Percentiles rank a stretch among this genome's conserved stretches.
Conservation (phyloP, 768 basidiomycete species). For the Psilocybe sp. region DNA sequence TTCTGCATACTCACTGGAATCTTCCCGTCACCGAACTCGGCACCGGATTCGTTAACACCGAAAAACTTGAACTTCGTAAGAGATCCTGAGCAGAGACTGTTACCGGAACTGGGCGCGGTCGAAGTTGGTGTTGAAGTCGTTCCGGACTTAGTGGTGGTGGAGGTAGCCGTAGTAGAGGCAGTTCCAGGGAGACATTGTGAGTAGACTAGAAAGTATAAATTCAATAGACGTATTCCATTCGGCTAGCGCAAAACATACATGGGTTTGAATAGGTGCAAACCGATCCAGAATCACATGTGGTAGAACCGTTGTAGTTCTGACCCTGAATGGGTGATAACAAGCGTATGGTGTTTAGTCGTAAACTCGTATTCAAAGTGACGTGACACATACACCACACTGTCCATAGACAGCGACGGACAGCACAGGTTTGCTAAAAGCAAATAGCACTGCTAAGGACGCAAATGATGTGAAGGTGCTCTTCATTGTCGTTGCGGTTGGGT, state of each 20-base stretch:
- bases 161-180: background rate
- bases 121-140: slow-evolving; percentile 25
- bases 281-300: slow-evolving; percentile 40
- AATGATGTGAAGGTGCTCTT: slow-evolving; percentile 25
- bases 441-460: slow-evolving; percentile 30
- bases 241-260: slow-evolving; percentile 29
- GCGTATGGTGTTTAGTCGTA: background rate
- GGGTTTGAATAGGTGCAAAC: slow-evolving; percentile 38
- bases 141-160: slow-evolving; percentile 16
- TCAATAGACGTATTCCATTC: background rate
- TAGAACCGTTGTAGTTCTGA: slow-evolving; percentile 39
- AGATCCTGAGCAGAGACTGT: slow-evolving; percentile 33
- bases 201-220: slow-evolving; percentile 31
- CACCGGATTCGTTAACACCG: slow-evolving; percentile 62
- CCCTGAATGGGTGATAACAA: slow-evolving; percentile 24
- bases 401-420: slow-evolving; percentile 41
- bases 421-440: slow-evolving; percentile 24
- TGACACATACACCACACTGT: slow-evolving; percentile 44
- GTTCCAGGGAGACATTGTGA: slow-evolving; percentile 42
- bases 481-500: slow-evolving; percentile 18
- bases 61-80: slow-evolving; percentile 60
- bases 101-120: slow-evolving; percentile 22
- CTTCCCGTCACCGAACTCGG: slow-evolving; percentile 53
- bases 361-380: slow-evolving; percentile 4
- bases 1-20: slow-evolving; percentile 40